phyloP scores from a whole-genome alignment of 192 early-diverging fungal genomes.

The Glomus cerebriforme region DNA sequence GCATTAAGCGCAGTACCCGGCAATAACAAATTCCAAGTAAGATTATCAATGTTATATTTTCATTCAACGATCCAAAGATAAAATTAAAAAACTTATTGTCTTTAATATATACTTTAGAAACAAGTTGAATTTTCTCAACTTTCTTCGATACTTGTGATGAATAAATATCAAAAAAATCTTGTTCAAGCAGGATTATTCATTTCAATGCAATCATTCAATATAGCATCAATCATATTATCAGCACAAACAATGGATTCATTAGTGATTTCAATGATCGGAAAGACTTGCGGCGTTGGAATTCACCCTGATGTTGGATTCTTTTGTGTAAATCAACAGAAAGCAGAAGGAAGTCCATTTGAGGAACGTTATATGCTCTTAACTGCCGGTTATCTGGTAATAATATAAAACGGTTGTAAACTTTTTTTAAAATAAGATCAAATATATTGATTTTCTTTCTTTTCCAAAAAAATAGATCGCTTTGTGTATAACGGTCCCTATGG shows the following conservation, averaged over 20 bases:
- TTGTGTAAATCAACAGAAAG: conserved; percentile 49
- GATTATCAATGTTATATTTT: neutral
- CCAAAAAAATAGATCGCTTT: conserved; percentile 9
- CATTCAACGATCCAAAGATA: neutral
- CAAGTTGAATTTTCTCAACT: conserved; percentile 74
- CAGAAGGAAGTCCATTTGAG: conserved; percentile 57
- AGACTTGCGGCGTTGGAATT: conserved; percentile 68
- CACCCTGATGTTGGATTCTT: conserved; percentile 54
- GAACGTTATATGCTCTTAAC: conserved; percentile 61
- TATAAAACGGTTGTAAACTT: conserved; percentile 2
- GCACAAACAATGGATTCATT: conserved; percentile 72
- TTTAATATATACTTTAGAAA: conserved; percentile 33
- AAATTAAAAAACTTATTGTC: neutral
- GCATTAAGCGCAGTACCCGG: conserved; percentile 68
- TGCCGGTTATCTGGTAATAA: conserved; percentile 57
- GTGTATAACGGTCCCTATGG: conserved; percentile 58
- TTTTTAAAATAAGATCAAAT: neutral
- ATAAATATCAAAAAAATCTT: conserved; percentile 52
- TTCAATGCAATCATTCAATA: conserved; percentile 68
- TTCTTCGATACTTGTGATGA: neutral
- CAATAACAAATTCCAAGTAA: conserved; percentile 70
- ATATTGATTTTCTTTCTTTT: neutral
- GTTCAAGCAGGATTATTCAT: conserved; percentile 68
- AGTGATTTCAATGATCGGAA: conserved; percentile 56
- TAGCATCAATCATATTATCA: conserved; percentile 70